Evolutionary conservation across 352 stramenopile genomes (phyloP), one percentile per base, ranked within the genome.

Genomic region (Globisporangium acanthophoron): DNA sequence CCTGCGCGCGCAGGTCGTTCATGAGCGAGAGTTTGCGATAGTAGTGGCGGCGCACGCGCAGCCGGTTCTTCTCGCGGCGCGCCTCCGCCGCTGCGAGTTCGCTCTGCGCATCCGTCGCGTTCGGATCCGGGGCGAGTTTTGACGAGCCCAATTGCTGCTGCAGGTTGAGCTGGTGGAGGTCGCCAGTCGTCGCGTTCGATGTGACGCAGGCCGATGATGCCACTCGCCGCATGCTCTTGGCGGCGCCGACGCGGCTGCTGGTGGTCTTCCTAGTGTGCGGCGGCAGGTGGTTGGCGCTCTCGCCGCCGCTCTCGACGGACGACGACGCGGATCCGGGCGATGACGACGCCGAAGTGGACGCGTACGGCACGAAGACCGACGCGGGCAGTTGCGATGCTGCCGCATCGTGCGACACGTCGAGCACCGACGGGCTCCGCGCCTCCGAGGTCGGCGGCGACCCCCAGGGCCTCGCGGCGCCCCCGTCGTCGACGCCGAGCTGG

Each of bases 1-100:
- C 54, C 27, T 65, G 59, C 3, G 52, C 45, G 15, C 59, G 59
- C 46, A 65, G 40, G 37, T 60, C 53, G 27, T 65, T 65, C 59
- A 65, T 65, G 24, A 60, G 59, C 47, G 48, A 46, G 18, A 60
- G 46, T 15, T 65, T 65, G 44, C 59, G 59, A 37, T 65, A 60
- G 52, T 65, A 65, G 37, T 65, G 59, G 7, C 59, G 59, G 27
- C 59, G 59, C n/a, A 65, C 59, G 45, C 59, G 59, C 40, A 65
- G 41, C 21, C 59, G 59, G 40, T 65, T 65, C 52, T 61, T 59
- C 48, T 65, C 59, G 6, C 59, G 52, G 2, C 52, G 59, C 44
- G 48, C 43, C 24, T 65, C 59, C 15, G 51, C 51, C 2, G 58
- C 33, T 13, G 58, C 54, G n/a, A 45, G 4, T 20, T 44, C 18